A percentile compares a stretch with the other conserved stretches of the same genome.
phyloP scores from a whole-genome alignment of 305 asterid genomes.

The Fraxinus ornus region DNA sequence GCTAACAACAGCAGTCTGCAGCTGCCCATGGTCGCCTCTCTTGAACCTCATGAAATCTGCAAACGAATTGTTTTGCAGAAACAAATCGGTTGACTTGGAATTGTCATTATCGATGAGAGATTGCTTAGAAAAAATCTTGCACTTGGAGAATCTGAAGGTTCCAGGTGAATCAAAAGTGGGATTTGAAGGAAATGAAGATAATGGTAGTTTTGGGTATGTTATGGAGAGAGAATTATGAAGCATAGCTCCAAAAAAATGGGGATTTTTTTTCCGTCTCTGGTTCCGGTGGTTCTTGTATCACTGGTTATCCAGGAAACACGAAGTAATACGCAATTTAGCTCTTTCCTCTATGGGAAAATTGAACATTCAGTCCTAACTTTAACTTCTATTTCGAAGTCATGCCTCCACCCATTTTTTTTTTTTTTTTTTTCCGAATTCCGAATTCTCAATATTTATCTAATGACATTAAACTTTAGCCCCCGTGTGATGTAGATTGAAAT shows the following conservation, averaged over 20 bases:
- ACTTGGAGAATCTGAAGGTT: constrained; percentile 30
- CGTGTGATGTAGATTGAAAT: neutral
- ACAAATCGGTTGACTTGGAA: constrained; percentile 55
- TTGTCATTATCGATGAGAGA: constrained; percentile 10
- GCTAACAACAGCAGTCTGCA: constrained; percentile 84
- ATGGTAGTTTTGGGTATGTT: constrained; percentile 38
- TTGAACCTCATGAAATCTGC: constrained; percentile 93
- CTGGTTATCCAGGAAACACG: neutral
- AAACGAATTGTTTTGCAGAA: constrained; percentile 65
- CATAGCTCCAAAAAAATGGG: constrained; percentile 37
- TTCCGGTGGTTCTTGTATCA: neutral
- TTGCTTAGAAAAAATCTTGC: constrained; percentile 41
- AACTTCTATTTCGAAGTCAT: neutral
- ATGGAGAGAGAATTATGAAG: constrained; percentile 48
- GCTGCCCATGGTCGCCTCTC: constrained; percentile 48
- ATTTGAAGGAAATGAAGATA: constrained; percentile 45
- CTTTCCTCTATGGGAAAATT: too few relatives aligned
- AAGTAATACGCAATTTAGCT: neutral
- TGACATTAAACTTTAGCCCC: neutral
- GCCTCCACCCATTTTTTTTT: neutral
- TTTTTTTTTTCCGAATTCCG: neutral
- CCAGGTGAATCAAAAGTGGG: constrained; percentile 30
- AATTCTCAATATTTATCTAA: neutral
- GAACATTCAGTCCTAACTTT: neutral
- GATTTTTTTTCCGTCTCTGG: neutral